These are phyloP conservation scores for Aspergillus tanneri DNA, from an alignment of 2,329 filamentous ascomycete genomes.

Conservation along the genomic window DNA sequence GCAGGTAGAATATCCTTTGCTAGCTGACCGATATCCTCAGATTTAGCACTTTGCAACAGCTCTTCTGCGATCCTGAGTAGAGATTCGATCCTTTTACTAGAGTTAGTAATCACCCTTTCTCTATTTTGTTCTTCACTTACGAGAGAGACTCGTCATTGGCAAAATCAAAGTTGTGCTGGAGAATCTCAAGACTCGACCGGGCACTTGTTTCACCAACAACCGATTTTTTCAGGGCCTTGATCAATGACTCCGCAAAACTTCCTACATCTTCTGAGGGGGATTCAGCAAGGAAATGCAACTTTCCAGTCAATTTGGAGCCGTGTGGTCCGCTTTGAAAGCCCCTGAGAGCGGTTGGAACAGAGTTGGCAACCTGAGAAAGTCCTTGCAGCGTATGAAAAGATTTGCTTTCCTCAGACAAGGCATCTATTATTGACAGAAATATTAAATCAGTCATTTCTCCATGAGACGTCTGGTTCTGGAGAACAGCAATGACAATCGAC, in stretches of 20 bases:
- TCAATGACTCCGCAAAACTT: constrained; percentile 38
- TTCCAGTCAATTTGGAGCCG: constrained; percentile 53
- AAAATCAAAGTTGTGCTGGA: constrained; percentile 52
- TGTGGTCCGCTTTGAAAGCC: constrained; percentile 45
- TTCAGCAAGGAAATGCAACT: constrained; percentile 55
- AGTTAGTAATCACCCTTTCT: constrained; percentile 24
- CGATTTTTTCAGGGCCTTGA: constrained; percentile 34
- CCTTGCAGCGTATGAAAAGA: constrained; percentile 43
- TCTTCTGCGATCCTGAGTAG: constrained; percentile 56
- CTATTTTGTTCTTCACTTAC: constrained; percentile 32
- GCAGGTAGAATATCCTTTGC: constrained; percentile 61
- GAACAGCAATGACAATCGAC: constrained; percentile 39
- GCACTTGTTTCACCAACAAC: constrained; percentile 42
- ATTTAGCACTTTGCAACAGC: constrained; percentile 39
- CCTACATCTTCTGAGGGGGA: constrained; percentile 54
- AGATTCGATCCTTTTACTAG: constrained; percentile 51
- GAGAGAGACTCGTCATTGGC: constrained; percentile 47
- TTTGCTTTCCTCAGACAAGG: constrained; percentile 41
- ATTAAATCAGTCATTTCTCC: constrained; percentile 36
- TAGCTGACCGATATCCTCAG: constrained; percentile 28
- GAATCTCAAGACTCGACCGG: constrained; percentile 52
- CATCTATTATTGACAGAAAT: constrained; percentile 41
- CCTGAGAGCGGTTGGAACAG: constrained; percentile 42
- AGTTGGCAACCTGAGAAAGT: constrained; percentile 45
- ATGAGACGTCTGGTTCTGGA: constrained; percentile 39